Evolutionary conservation across 2,329 filamentous ascomycete genomes (phyloP), one percentile per base, ranked within the genome.

Genomic region (Chaetomiaceae sp.): DNA sequence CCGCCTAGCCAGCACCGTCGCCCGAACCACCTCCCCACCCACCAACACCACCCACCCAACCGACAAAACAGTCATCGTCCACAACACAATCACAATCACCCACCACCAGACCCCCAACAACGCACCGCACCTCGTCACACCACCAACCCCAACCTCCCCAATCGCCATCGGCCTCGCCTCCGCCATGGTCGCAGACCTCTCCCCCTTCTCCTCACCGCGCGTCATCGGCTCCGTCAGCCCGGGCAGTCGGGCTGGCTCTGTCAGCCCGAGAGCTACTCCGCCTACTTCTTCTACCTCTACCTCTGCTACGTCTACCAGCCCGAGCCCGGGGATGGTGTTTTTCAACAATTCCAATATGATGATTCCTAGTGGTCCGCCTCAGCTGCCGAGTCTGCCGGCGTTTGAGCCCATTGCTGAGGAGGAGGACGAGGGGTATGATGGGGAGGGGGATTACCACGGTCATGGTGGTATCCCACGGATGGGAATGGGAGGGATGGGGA

Each of bases 1-100:
- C 21, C 60, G 60, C 1, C 37, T 62, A 4, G 59, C 60, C 37
- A 61, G 58, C 51, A 62, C 59, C 20, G 58, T 62, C 19, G 49
- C 35, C 4, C 50, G 54, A 13, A 55, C 51, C 2, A 50, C 41
- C n/a, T 44, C 56, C 5, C 53, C 53, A 9, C 23, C 55, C 12
- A 33, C 42, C 20, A 44, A 37, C 44, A 54, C 50, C 20, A 14
- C 30, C 25, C 21, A 14, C 10, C 41, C 17, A 38, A 23, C 42
- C n/a, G n/a, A n/a, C n/a, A n/a, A n/a, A n/a, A n/a, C n/a, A n/a
- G n/a, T n/a, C n/a, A 47, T 44, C 20, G 8, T 3, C 10, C 27
- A 35, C 30, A 34, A 8, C 2, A 19, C 35, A 4, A 35, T 35
- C 16, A 21, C 20, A 8, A 21, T 44, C 30, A 41, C 30, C 37